phyloP scores from a whole-genome alignment of 177 flowering plant genomes.

The Vitis hybrid region DNA sequence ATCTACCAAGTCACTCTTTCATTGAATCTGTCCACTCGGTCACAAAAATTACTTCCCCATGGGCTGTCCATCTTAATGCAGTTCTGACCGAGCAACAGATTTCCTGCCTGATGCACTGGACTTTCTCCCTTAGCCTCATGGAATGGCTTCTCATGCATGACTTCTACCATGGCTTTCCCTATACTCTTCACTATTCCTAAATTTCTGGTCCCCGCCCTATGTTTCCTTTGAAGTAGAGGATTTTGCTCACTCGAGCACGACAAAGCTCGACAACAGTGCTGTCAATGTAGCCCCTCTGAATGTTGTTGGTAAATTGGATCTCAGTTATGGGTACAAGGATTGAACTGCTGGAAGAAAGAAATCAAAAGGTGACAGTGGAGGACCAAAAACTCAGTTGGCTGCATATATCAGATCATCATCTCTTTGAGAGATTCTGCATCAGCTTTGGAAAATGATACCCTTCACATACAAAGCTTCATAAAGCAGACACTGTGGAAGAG shows the following conservation, averaged over 20 bases:
- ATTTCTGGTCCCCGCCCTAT: too few species aligned
- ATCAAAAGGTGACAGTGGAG: neutral
- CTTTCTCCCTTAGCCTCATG: too few species aligned
- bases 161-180: too few species aligned
- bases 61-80: too few species aligned
- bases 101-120: too few species aligned
- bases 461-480: neutral
- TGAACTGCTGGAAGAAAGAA: constrained; percentile 29
- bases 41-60: too few species aligned
- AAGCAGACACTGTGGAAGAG: constrained; percentile 13
- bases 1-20: too few species aligned
- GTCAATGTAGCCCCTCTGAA: too few species aligned
- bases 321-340: constrained; percentile 21
- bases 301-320: neutral
- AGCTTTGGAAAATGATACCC: constrained; percentile 43
- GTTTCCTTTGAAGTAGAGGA: constrained; percentile 18
- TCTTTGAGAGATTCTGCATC: constrained; percentile 31
- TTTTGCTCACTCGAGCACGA: constrained; percentile 19
- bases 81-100: too few species aligned
- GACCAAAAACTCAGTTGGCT: constrained; percentile 34
- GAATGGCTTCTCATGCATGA: too few species aligned
- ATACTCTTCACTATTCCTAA: too few species aligned
- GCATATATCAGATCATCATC: constrained; percentile 31
- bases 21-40: too few species aligned
- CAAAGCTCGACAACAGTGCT: neutral